Percentiles rank a stretch among this genome's conserved stretches.
phyloP scores from a whole-genome alignment of 2,329 filamentous ascomycete species.

The Venturia nashicola region DNA sequence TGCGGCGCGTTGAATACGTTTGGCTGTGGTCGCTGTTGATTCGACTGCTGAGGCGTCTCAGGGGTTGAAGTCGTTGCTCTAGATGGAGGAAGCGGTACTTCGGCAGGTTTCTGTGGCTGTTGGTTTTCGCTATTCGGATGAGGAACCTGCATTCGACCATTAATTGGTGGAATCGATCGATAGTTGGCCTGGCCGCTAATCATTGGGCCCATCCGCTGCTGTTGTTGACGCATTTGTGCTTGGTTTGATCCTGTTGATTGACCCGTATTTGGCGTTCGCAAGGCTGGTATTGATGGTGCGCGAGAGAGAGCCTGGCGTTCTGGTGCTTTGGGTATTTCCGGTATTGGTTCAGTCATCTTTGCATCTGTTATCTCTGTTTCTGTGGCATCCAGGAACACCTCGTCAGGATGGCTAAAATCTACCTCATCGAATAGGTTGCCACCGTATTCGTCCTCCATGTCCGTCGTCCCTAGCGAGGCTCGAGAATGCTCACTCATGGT shows the following conservation, averaged over 20 bases:
- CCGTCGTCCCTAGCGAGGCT: slow-evolving; percentile 20
- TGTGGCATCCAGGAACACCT: slow-evolving; percentile 44
- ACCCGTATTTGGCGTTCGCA: not conserved
- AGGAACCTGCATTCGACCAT: not conserved
- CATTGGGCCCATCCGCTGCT: slow-evolving; percentile 10
- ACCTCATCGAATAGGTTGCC: slow-evolving; percentile 46
- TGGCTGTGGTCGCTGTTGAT: not conserved
- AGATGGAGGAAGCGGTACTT: slow-evolving; percentile 8
- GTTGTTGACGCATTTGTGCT: slow-evolving; percentile 11
- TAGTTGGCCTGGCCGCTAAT: not conserved
- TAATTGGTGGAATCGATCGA: not conserved
- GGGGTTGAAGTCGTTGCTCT: slow-evolving; percentile 6
- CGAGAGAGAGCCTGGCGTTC: slow-evolving; percentile 14
- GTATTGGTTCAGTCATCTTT: slow-evolving; percentile 10
- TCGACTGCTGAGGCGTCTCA: not conserved
- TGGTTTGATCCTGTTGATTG: slow-evolving; percentile 7
- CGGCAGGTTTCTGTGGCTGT: slow-evolving; percentile 6
- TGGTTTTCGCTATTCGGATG: not conserved
- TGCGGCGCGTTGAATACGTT: not conserved
- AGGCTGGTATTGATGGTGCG: slow-evolving; percentile 15
- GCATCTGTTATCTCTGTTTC: slow-evolving; percentile 20
- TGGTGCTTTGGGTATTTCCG: not conserved
- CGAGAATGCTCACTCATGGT: slow-evolving; percentile 21
- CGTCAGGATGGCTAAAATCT: slow-evolving; percentile 53
- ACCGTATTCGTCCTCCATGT: slow-evolving; percentile 44